phyloP scores from a whole-genome alignment of 768 basidiomycete species.

The Leccinum barrowsii region DNA sequence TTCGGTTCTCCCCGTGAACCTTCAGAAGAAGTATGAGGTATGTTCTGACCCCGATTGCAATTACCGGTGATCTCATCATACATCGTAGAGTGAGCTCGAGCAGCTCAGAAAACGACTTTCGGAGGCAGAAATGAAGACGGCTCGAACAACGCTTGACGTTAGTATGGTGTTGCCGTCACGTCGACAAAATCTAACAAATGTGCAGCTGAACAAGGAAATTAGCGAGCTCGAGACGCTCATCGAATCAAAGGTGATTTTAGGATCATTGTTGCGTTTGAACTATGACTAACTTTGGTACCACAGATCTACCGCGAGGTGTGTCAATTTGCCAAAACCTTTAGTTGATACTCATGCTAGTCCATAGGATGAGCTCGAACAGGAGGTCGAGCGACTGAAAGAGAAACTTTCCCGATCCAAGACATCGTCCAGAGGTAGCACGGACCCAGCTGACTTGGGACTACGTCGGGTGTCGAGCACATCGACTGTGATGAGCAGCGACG shows the following conservation, averaged over 20 bases:
- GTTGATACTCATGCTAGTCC: slow-evolving; percentile 12
- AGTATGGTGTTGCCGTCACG: slow-evolving; percentile 20
- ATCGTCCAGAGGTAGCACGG: slow-evolving; percentile 45
- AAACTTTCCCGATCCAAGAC: slow-evolving; percentile 62
- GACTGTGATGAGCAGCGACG: slow-evolving; percentile 23
- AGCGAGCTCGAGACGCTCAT: slow-evolving; percentile 88
- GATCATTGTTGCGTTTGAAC: background rate
- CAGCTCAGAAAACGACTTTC: slow-evolving; percentile 65
- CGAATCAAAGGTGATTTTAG: slow-evolving; percentile 75
- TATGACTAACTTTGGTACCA: slow-evolving; percentile 4
- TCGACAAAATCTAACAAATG: background rate
- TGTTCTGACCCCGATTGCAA: slow-evolving; percentile 9
- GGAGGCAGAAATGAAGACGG: slow-evolving; percentile 73
- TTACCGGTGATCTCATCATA: background rate
- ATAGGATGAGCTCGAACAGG: slow-evolving; percentile 84
- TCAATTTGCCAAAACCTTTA: background rate
- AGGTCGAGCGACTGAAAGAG: slow-evolving; percentile 73
- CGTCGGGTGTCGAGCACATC: slow-evolving; percentile 20
- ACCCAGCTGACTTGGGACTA: slow-evolving; percentile 31
- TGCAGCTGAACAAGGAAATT: slow-evolving; percentile 86
- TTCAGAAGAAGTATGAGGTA: slow-evolving; percentile 54
- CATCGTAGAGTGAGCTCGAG: slow-evolving; percentile 56
- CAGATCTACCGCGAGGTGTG: slow-evolving; percentile 83
- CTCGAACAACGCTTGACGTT: slow-evolving; percentile 66
- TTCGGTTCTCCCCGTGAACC: slow-evolving; percentile 24